A percentile compares a stretch with the other conserved stretches of the same genome.
Conservation (phyloP, 208 protist genomes). For the Leishmania turanica region DNA sequence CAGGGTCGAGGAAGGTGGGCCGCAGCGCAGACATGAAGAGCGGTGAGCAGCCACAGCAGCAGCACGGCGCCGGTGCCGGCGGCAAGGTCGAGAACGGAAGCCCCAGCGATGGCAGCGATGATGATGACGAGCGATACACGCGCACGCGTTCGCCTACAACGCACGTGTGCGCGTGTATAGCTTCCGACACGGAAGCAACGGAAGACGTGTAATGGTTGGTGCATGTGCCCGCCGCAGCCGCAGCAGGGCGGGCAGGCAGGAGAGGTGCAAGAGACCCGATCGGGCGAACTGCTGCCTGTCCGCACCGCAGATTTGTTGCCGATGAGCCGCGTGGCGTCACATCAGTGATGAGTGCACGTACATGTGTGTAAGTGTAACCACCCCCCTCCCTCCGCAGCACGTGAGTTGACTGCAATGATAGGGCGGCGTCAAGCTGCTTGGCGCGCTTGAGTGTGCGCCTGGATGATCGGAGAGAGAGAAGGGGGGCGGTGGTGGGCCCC, state of each 20-base stretch:
- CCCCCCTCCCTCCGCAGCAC: background rate
- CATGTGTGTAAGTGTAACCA: background rate
- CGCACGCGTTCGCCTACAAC: background rate
- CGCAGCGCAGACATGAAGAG: background rate
- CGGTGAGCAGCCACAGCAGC: background rate
- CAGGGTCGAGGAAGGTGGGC: background rate
- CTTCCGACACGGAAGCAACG: background rate
- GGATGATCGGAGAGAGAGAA: too few species aligned
- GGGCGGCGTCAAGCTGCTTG: background rate
- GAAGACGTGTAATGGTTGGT: background rate
- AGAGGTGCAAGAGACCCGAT: too few species aligned
- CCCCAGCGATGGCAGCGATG: conserved; percentile 3
- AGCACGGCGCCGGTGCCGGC: background rate
- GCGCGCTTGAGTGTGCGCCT: background rate
- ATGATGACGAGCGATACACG: background rate
- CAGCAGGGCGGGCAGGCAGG: background rate
- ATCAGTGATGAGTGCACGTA: background rate
- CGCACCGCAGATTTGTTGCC: background rate
- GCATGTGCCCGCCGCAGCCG: background rate
- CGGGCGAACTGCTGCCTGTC: background rate
- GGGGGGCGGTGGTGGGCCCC: background rate
- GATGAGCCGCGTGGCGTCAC: background rate
- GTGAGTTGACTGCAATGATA: background rate
- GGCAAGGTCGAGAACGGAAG: conserved; percentile 1
- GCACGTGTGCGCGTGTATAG: background rate